Conservation (phyloP, 352 stramenopile species). For the Phytophthora cryptogea region DNA sequence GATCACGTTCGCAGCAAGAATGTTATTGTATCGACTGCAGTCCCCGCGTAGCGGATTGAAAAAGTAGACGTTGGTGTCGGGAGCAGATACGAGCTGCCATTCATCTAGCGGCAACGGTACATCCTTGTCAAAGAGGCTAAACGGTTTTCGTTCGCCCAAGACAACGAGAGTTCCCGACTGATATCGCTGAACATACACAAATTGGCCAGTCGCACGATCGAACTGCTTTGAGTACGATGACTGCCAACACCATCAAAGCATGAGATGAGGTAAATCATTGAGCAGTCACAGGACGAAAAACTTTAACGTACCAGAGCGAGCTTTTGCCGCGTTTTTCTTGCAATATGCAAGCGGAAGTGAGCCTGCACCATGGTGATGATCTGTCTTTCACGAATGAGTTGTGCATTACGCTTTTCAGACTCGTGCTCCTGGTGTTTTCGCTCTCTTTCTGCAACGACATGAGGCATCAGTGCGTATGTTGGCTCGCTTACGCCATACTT, state of each 20-base stretch:
- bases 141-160: slow-evolving; percentile 41
- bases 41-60: slow-evolving; percentile 52
- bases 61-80: slow-evolving; percentile 17
- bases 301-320: slow-evolving; percentile 42
- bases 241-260: slow-evolving; percentile 14
- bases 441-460: slow-evolving; percentile 36
- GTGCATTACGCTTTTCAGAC: neutral
- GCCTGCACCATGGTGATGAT: slow-evolving; percentile 43
- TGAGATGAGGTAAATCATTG: slow-evolving; percentile 1
- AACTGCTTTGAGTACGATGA: slow-evolving; percentile 53
- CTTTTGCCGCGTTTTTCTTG: slow-evolving; percentile 30
- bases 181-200: slow-evolving; percentile 46
- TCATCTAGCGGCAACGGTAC: slow-evolving; percentile 49
- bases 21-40: slow-evolving; percentile 47
- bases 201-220: slow-evolving; percentile 23
- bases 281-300: neutral
- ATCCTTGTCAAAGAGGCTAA: slow-evolving; percentile 51
- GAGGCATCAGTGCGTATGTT: slow-evolving; percentile 44
- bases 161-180: slow-evolving; percentile 9
- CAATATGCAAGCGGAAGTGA: slow-evolving; percentile 36
- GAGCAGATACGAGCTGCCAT: slow-evolving; percentile 33
- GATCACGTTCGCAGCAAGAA: slow-evolving; percentile 36
- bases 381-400: slow-evolving; percentile 19
- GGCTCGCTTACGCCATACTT: slow-evolving; percentile 31
- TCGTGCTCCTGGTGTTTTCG: slow-evolving; percentile 1